These are phyloP conservation scores for Plasmodium yoelii DNA, from an alignment of 169 alveolate genomes.

Conservation along the genomic window DNA sequence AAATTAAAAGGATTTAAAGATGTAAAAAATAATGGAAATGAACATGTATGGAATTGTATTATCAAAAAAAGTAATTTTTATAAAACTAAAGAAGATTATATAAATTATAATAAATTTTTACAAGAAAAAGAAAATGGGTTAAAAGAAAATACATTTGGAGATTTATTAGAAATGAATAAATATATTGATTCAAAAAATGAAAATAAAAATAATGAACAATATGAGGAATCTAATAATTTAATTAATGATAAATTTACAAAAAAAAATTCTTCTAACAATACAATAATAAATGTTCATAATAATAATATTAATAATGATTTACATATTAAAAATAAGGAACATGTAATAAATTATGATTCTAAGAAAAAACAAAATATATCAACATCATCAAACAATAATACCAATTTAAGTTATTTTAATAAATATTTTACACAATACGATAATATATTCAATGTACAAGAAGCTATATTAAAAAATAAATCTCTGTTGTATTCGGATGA, in stretches of 20 bases:
- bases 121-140: slow-evolving; percentile 17
- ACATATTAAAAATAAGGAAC: not conserved
- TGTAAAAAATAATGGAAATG: slow-evolving; percentile 1
- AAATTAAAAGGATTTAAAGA: slow-evolving; percentile 30
- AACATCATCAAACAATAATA: not conserved
- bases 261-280: not conserved
- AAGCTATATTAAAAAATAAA: slow-evolving; percentile 26
- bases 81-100: slow-evolving; percentile 45
- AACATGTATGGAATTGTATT: slow-evolving; percentile 26
- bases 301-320: not conserved
- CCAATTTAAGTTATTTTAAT: slow-evolving; percentile 3
- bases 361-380: not conserved
- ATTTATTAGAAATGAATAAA: slow-evolving; percentile 52
- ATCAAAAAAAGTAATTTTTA: slow-evolving; percentile 59
- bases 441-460: slow-evolving; percentile 26
- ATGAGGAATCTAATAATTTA: slow-evolving; percentile 2
- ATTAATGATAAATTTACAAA: slow-evolving; percentile 27
- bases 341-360: not conserved
- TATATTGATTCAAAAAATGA: slow-evolving; percentile 16
- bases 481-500: slow-evolving; percentile 16
- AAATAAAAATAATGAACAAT: not conserved
- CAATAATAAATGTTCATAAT: not conserved
- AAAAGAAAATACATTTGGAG: slow-evolving; percentile 40
- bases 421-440: slow-evolving; percentile 53
- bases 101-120: slow-evolving; percentile 61